Evolutionary conservation across 148 eudicot species (phyloP), one percentile per base, ranked within the genome.

Genomic region (Camellia granthamiana): DNA sequence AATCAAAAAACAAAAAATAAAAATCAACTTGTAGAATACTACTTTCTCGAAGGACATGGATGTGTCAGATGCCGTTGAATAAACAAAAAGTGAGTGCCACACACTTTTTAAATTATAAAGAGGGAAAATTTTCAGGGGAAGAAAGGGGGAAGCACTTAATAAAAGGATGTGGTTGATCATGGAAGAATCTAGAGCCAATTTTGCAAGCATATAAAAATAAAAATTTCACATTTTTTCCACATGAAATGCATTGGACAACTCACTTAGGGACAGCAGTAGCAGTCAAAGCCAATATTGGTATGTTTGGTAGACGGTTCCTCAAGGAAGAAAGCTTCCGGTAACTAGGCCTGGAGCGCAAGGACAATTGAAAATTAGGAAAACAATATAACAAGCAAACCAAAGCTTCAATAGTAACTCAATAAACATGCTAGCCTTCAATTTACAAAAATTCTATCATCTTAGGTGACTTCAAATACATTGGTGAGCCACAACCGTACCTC

Each of bases 221-320:
- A 42, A 67, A 74, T 63, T 51, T 62, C 11, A 72, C 23, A 54
- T 41, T 64, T 43, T 54, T 9, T 11, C 23, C 74, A 81, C 9
- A 66, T 11, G 8, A 6, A 49, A 74, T 58, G 67, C 42, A 78
- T 47, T 30, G 42, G 10, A 47, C 54, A 38, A 90, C 97, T 93
- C 88, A 95, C 98, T 91, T 93, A 52, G 98, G 98, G 75, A 86
- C 98, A 88, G 98, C 98, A 79, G 98, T 95, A 82, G 98, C 98
- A 74, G 98, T 95, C 89, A 95, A 80, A 74, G 98, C 98, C 84
- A 95, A 85, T 79, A 95, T 91, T 72, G 98, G 98, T 83, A 91
- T 82, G 77, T 82, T 83, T 61, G 98, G 92, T 59, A 95, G 82
- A 63, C 70, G 83, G 54, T 83, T 76, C 84, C 98, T 93, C 79